These are phyloP conservation scores for Acacia pycnantha DNA, from an alignment of 331 rosid species.

Conservation along the genomic window DNA sequence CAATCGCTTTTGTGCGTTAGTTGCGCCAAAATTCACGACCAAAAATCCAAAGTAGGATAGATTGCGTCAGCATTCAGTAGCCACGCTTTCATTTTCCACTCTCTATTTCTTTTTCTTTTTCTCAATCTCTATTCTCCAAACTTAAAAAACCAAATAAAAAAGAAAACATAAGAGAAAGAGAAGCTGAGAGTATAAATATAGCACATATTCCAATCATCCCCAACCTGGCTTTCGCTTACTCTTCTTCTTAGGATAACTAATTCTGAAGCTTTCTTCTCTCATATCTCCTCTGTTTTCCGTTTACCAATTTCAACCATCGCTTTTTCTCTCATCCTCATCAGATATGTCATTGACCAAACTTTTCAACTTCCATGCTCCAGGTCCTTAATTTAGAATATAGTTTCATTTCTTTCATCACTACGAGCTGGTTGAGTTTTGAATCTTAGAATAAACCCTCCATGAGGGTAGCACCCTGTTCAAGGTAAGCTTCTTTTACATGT, in stretches of 20 bases:
- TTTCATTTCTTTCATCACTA: constrained; percentile 6
- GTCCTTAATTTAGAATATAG: constrained; percentile 19
- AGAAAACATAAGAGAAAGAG: background rate
- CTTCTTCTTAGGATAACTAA: constrained; percentile 56
- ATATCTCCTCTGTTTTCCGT: constrained; percentile 4
- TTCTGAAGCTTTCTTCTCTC: constrained; percentile 25
- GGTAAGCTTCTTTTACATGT: constrained; percentile 37
- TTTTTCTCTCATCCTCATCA: constrained; percentile 29
- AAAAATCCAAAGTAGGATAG: constrained; percentile 15
- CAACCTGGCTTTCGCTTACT: constrained; percentile 40
- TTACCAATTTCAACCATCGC: background rate
- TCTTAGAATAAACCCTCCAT: constrained; percentile 11
- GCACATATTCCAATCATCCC: constrained; percentile 43
- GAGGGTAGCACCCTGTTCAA: constrained; percentile 34
- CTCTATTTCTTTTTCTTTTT: background rate
- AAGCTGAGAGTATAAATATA: constrained; percentile 57
- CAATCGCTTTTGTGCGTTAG: constrained; percentile 35
- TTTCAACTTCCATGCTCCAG: background rate
- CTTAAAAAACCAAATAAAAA: background rate
- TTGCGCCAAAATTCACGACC: constrained; percentile 57
- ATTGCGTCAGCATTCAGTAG: constrained; percentile 25
- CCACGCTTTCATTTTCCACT: background rate
- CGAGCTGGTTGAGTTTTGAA: background rate
- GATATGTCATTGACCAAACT: constrained; percentile 29
- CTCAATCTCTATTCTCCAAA: background rate